Evolutionary conservation across 1,139 yeast species (phyloP), one percentile per base, ranked within the genome.

Genomic region (Blastobotrys indianensis): DNA sequence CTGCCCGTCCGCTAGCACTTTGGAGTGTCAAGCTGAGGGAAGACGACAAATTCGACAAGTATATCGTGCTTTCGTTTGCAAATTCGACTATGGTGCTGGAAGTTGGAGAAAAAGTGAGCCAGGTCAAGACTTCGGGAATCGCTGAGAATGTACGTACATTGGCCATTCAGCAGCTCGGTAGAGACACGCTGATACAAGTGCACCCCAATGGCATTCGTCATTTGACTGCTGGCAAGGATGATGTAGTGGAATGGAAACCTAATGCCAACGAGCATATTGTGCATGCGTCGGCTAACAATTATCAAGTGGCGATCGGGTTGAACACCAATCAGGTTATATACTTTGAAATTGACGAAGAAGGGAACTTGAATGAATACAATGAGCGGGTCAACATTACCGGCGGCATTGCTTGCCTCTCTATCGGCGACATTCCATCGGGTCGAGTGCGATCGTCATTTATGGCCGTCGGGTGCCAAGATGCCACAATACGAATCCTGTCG

Each of bases 291-390:
- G 67, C 83, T 2, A 86, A 86, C 33, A 70, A 74, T 35, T 73
- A 75, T 16, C 97, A 92, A 62, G 70, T 90, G 0, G 77, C 77
- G 0, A 59, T 92, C 7, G 88, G 81, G 0, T 64, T 92, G 8
- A 80, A 94, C 1, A 85, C 82, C 58, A 72, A 80, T 47, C 90
- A 85, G 50, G 57, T 92, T 2, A 82, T 84, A 4, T 92, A 92
- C 63, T 90, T 92, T 64, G 97, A 90, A 63, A 69, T 82, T 29
- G 90, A 83, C 53, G 72, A 72, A 1, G 67, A 67, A 1, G 94
- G 84, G 54, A 75, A 79, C 44, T 68, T 90, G 42, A 73, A 79
- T 29, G 97, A 88, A 59, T 82, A 79, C 57, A 81, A 80, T 48
- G 82, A 78, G 35, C 70, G 79, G 23, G 67, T 77, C 29, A 85